Conservation (phyloP, 768 basidiomycete genomes). For the Gymnopilus dilepis region DNA sequence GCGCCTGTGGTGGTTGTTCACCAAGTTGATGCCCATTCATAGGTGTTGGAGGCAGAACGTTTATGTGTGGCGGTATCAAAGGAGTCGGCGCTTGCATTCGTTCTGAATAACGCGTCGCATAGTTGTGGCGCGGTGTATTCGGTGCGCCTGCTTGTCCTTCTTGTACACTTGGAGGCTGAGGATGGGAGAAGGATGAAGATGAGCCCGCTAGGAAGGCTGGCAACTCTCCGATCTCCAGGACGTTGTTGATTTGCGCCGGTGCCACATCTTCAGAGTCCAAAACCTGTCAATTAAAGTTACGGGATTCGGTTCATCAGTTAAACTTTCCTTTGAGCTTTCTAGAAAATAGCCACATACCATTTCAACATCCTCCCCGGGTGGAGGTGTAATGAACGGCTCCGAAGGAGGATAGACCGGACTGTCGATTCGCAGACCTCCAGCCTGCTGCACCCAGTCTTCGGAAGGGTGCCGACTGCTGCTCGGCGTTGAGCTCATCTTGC, state of each 20-base stretch:
- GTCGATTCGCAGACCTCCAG: slow-evolving; percentile 69
- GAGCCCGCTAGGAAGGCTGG: neutral
- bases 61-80: slow-evolving; percentile 19
- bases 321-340: neutral
- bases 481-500: slow-evolving; percentile 23
- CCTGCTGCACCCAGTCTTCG: slow-evolving; percentile 80
- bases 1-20: neutral
- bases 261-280: slow-evolving; percentile 23
- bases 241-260: neutral
- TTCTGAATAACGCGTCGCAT: slow-evolving; percentile 21
- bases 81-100: slow-evolving; percentile 11
- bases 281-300: neutral
- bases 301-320: slow-evolving; percentile 25
- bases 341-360: slow-evolving; percentile 52
- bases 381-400: neutral
- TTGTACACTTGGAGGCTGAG: slow-evolving; percentile 1
- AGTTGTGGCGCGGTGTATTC: slow-evolving; percentile 14
- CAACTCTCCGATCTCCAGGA: neutral
- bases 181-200: neutral
- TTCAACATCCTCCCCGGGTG: slow-evolving; percentile 46
- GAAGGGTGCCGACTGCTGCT: slow-evolving; percentile 48
- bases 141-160: slow-evolving; percentile 3
- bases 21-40: neutral
- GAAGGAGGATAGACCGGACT: slow-evolving; percentile 44
- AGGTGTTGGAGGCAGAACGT: slow-evolving; percentile 26